Conservation (phyloP, 2,329 filamentous ascomycete genomes). For the Mycosphaerella sp. region DNA sequence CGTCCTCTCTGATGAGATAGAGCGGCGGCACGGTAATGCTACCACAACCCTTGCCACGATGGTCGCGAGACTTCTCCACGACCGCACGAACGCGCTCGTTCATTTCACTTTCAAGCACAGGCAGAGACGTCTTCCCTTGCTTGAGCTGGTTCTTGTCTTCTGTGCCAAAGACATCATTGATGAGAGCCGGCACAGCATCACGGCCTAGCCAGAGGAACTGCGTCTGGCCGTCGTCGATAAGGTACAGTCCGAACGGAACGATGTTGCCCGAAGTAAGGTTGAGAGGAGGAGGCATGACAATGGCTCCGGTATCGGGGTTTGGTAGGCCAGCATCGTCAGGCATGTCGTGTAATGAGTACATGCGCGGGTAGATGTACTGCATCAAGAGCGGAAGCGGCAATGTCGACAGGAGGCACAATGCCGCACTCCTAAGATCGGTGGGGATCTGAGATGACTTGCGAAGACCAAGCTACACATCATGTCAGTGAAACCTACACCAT, state of each 20-base stretch:
- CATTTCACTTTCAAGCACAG: slow-evolving; percentile 90
- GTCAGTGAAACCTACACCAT: slow-evolving; percentile 24
- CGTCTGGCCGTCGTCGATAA: slow-evolving; percentile 95
- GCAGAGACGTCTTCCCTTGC: slow-evolving; percentile 82
- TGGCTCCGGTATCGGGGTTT: slow-evolving; percentile 79
- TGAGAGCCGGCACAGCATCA: slow-evolving; percentile 82
- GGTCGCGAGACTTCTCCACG: slow-evolving; percentile 84
- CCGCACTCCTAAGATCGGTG: slow-evolving; percentile 85
- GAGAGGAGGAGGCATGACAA: slow-evolving; percentile 72
- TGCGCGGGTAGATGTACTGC: slow-evolving; percentile 66
- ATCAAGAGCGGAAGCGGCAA: slow-evolving; percentile 82
- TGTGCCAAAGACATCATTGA: slow-evolving; percentile 84
- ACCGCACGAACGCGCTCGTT: slow-evolving; percentile 89
- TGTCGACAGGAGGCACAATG: slow-evolving; percentile 89
- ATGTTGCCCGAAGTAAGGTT: slow-evolving; percentile 87
- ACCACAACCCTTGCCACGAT: slow-evolving; percentile 78
- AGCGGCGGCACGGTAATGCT: slow-evolving; percentile 89
- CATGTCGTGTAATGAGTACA: slow-evolving; percentile 90
- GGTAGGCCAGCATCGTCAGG: slow-evolving; percentile 84
- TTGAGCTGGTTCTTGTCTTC: slow-evolving; percentile 76
- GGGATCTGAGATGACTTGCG: slow-evolving; percentile 91
- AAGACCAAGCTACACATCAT: slow-evolving; percentile 55
- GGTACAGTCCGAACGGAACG: slow-evolving; percentile 83
- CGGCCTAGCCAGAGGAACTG: slow-evolving; percentile 97
- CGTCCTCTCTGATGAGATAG: slow-evolving; percentile 90